Base-by-base conservation (phyloP, 2,329 filamentous ascomycete genomes). In the Alternaria alternata region DNA sequence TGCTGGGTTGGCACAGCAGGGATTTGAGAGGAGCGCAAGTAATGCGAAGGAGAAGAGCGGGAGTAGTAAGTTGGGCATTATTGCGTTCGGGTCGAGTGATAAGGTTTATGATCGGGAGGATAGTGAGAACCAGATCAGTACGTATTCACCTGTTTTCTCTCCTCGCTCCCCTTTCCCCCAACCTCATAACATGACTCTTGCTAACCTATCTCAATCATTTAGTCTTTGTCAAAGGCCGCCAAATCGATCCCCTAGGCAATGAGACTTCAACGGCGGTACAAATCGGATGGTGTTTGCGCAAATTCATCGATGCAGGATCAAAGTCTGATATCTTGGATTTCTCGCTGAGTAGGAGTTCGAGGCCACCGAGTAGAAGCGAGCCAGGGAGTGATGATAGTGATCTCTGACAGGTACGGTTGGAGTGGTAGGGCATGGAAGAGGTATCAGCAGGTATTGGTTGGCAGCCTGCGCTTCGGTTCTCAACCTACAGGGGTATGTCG, bases 21-120 rank as follows among this genome's bases (percentile, higher is more conserved):
- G 75, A 1, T 79, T 79, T 57, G 77, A 78, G 51, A 71, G 68
- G 9, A 73, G 68, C 36, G 55, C 65, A 4, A 60, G 54, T 8
- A 68, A 76, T 55, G 74, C 75, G 7, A 67, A 63, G n/a, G 61
- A 65, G 16, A 67, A 75, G 12, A 56, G 59, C 1, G 69, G 74
- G 8, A 63, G 62, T n/a, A 78, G 78, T 0, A 79, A 77, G 57
- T 75, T 83, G 34, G 78, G 75, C n/a, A 73, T 83, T 42, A 77
- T 83, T 38, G 81, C 81, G 2, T 83, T 82, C 63, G 82, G 81
- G 16, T 76, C 78, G 11, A 42, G 20, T 42, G 81, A 83, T 61
- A 81, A 80, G 49, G 79, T 82, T 14, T 82, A 82, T 66, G 81
- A 82, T 54, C 80, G 81, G 18, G 79, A 82, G 66, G 81, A 83